These are phyloP conservation scores for Perkinsus marinus DNA, from an alignment of 169 alveolate species.

Conservation along the genomic window DNA sequence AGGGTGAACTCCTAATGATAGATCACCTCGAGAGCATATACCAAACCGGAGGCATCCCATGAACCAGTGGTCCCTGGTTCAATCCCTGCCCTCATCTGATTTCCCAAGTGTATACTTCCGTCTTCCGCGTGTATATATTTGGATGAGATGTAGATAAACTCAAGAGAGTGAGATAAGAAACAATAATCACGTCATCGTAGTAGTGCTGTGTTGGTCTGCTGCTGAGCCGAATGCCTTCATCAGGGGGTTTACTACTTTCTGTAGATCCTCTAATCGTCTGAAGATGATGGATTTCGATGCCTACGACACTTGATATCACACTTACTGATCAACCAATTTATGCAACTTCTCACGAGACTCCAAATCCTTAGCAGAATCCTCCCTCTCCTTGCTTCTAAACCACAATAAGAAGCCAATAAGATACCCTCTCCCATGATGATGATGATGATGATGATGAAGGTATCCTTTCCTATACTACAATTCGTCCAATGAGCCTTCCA, in stretches of 20 bases:
- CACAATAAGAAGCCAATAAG: background rate
- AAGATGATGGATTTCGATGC: background rate
- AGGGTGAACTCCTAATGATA: no score
- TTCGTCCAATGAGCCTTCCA: background rate
- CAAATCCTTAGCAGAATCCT: background rate
- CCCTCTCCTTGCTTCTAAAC: background rate
- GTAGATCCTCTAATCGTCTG: background rate
- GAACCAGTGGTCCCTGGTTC: no score
- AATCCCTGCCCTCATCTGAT: no score
- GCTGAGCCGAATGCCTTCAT: background rate
- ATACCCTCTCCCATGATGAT: no score
- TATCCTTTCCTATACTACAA: background rate
- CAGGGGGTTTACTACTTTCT: background rate
- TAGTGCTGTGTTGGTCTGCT: background rate
- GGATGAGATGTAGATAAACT: no score
- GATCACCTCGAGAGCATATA: no score
- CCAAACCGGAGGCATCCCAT: no score
- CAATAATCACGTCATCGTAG: background rate
- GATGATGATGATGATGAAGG: background rate
- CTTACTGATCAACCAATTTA: background rate
- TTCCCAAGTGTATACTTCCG: no score
- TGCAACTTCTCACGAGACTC: background rate
- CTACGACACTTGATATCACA: background rate
- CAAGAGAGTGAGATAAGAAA: background rate
- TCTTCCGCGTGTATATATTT: no score